These are phyloP conservation scores for Mycosarcoma mackinlayi DNA, from an alignment of 1,284 basidiomycete species.

Conservation along the genomic window DNA sequence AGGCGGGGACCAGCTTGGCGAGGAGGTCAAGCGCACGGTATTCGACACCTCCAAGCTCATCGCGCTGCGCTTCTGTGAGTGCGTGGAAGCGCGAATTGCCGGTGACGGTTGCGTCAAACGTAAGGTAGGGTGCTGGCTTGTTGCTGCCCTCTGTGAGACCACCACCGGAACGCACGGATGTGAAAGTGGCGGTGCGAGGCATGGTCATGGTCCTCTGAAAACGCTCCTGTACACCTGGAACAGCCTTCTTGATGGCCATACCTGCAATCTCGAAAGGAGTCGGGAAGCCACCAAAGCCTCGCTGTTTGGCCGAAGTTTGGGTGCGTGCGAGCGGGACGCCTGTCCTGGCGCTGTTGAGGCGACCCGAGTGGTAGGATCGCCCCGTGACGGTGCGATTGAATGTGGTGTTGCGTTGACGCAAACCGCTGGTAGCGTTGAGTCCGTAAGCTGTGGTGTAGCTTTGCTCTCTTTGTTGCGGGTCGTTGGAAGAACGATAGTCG, in stretches of 20 bases:
- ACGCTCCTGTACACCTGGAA: conserved; percentile 46
- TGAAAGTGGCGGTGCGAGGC: conserved; percentile 77
- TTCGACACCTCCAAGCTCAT: conserved; percentile 93
- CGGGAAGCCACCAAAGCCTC: conserved; percentile 87
- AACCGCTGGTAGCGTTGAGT: conserved; percentile 4
- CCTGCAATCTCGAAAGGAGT: conserved; percentile 77
- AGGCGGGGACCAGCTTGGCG: conserved; percentile 69
- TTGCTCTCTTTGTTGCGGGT: conserved; percentile 10
- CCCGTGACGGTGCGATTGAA: conserved; percentile 46
- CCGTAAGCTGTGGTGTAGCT: conserved; percentile 27
- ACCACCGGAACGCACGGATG: conserved; percentile 68
- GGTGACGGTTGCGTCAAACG: conserved; percentile 74
- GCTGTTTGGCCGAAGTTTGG: conserved; percentile 68
- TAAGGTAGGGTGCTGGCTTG: conserved; percentile 79
- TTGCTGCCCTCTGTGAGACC: conserved; percentile 27
- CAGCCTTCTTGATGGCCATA: conserved; percentile 69
- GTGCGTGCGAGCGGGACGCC: conserved; percentile 68
- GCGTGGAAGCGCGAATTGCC: conserved; percentile 86
- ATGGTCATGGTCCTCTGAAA: conserved; percentile 72
- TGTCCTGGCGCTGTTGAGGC: conserved; percentile 32
- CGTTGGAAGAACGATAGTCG: conserved; percentile 34
- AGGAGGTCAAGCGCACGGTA: conserved; percentile 86
- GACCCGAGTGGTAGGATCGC: conserved; percentile 35
- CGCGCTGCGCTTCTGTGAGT: conserved; percentile 83
- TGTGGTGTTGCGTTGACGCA: conserved; percentile 36